Conservation (phyloP, 108 stramenopile genomes). For the Hondaea fermentalgiana region DNA sequence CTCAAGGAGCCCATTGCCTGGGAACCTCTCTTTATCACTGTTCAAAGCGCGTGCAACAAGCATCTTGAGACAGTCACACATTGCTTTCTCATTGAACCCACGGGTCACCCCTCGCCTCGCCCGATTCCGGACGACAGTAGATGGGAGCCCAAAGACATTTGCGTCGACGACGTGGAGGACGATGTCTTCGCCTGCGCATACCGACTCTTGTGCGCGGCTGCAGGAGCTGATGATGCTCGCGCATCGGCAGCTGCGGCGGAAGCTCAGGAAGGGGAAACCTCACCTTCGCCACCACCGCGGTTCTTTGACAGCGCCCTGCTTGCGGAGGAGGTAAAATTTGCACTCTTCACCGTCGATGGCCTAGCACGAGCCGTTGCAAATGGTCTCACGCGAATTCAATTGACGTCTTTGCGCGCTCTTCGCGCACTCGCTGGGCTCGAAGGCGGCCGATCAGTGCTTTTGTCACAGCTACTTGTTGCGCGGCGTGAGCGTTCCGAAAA, state of each 20-base stretch:
- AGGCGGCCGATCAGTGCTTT: neutral
- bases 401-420: neutral
- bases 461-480: neutral
- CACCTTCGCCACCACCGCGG: neutral
- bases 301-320: neutral
- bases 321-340: neutral
- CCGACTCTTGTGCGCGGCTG: neutral
- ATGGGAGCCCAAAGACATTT: neutral
- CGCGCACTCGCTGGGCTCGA: neutral
- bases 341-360: neutral
- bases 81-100: neutral
- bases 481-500: neutral
- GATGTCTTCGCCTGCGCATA: neutral
- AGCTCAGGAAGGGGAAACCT: neutral
- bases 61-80: neutral
- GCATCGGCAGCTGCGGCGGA: neutral
- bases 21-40: neutral
- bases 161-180: neutral
- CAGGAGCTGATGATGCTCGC: neutral
- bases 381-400: neutral
- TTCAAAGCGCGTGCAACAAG: neutral
- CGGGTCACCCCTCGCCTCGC: neutral
- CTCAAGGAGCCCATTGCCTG: neutral
- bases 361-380: neutral
- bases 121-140: neutral